Evolutionary conservation across 164 flowering plant genomes (phyloP).

Genomic region (Macadamia tetraphylla): DNA sequence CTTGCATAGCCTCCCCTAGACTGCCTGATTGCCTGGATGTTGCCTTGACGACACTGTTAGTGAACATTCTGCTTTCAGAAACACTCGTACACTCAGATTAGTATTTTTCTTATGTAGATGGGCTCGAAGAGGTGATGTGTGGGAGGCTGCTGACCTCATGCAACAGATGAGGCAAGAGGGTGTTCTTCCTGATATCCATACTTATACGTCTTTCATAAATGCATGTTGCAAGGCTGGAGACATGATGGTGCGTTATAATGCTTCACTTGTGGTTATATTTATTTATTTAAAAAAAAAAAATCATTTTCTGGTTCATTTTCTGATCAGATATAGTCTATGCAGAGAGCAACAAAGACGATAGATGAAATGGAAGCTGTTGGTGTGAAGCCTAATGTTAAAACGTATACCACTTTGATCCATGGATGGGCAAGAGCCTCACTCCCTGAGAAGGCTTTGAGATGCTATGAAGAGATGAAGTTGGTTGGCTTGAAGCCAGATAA

Average conservation of each 20-base stretch:
- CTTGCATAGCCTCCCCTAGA: too few species aligned
- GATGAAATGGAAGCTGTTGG: slow-evolving; percentile 75
- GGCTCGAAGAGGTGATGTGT: slow-evolving; percentile 99
- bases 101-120: slow-evolving; percentile 44
- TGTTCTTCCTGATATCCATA: slow-evolving; percentile 83
- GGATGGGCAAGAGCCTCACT: slow-evolving; percentile 97
- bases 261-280: slow-evolving; percentile 4
- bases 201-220: slow-evolving; percentile 88
- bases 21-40: too few species aligned
- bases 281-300: too few species aligned
- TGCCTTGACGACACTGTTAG: too few species aligned
- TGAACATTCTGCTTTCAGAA: too few species aligned
- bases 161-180: slow-evolving; percentile 92
- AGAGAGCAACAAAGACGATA: slow-evolving; percentile 73
- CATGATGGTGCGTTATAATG: slow-evolving; percentile 54
- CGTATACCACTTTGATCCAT: slow-evolving; percentile 81
- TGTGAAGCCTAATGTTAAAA: slow-evolving; percentile 79
- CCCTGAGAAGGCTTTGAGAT: slow-evolving; percentile 86
- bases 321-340: slow-evolving; percentile 5
- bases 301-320: too few species aligned
- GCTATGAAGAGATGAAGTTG: slow-evolving; percentile 76
- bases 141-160: slow-evolving; percentile 97
- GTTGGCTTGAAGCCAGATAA: slow-evolving; percentile 81
- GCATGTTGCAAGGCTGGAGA: slow-evolving; percentile 99
- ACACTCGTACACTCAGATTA: neutral